These are phyloP conservation scores for Citropsis articulata DNA, from an alignment of 345 rosid genomes.

Conservation along the genomic window DNA sequence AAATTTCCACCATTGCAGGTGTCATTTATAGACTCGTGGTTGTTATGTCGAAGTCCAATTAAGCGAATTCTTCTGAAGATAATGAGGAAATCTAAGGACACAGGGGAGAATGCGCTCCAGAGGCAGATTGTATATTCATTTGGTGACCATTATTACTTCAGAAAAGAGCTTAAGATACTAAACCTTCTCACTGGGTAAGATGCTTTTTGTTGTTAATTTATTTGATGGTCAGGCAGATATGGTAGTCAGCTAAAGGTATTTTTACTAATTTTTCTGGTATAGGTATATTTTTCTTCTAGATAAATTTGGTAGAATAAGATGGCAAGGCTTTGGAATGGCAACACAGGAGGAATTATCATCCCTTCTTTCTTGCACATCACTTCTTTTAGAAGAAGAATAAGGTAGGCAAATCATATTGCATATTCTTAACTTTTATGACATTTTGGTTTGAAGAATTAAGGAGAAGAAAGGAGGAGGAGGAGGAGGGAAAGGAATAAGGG, in stretches of 20 bases:
- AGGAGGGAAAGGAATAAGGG: too few relatives aligned
- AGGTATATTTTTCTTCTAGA: constrained; percentile 74
- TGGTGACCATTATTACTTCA: constrained; percentile 84
- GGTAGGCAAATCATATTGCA: constrained; percentile 1
- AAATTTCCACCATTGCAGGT: constrained; percentile 42
- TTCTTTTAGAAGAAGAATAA: constrained; percentile 62
- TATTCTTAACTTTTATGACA: background rate
- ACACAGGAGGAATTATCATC: constrained; percentile 70
- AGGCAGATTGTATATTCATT: constrained; percentile 74
- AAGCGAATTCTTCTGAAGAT: constrained; percentile 61
- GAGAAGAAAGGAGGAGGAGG: too few relatives aligned
- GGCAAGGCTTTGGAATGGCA: constrained; percentile 89
- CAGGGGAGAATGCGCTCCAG: constrained; percentile 41
- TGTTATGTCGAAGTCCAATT: constrained; percentile 56
- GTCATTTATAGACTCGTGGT: constrained; percentile 82
- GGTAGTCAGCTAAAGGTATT: background rate
- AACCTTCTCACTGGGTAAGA: constrained; percentile 95
- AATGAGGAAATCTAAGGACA: constrained; percentile 53
- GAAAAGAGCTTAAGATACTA: constrained; percentile 76
- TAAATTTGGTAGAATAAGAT: constrained; percentile 80
- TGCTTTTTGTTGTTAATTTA: background rate
- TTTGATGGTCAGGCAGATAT: background rate
- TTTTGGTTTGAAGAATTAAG: too few relatives aligned
- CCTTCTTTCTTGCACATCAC: constrained; percentile 68
- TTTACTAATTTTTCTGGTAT: background rate